Conservation (phyloP, 2,329 filamentous ascomycete genomes). For the Colletotrichum chlorophyti region DNA sequence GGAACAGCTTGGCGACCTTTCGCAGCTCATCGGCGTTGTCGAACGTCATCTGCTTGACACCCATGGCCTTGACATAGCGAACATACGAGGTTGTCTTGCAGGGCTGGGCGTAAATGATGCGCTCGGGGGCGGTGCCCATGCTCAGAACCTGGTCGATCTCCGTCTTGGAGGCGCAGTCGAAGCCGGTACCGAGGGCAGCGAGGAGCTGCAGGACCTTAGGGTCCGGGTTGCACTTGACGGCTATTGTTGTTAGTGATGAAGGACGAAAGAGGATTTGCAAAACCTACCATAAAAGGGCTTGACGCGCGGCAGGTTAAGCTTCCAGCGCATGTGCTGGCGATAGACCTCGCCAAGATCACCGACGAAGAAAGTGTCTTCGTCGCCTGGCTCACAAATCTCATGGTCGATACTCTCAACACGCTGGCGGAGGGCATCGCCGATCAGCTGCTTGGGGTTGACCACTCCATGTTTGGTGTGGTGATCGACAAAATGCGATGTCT, state of each 20-base stretch:
- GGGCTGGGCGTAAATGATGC: conserved; percentile 98
- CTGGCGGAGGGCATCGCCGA: conserved; percentile 85
- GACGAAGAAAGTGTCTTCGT: conserved; percentile 98
- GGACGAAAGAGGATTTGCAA: background rate
- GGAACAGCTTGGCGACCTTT: conserved; percentile 94
- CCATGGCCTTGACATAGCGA: conserved; percentile 82
- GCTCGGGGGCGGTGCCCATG: conserved; percentile 82
- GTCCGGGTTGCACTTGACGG: conserved; percentile 99
- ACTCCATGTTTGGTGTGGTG: conserved; percentile 46
- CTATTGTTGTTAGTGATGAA: conserved; percentile 49
- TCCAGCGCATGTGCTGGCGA: conserved; percentile 98
- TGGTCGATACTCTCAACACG: conserved; percentile 85
- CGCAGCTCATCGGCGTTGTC: conserved; percentile 98
- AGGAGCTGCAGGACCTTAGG: conserved; percentile 87
- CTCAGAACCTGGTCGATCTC: conserved; percentile 93
- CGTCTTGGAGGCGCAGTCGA: conserved; percentile 97
- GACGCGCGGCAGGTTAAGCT: conserved; percentile 88
- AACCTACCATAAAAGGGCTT: conserved; percentile 91
- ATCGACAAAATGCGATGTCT: conserved; percentile 49
- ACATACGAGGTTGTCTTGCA: conserved; percentile 99
- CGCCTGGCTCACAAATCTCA: conserved; percentile 87
- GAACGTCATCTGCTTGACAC: conserved; percentile 98
- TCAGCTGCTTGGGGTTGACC: conserved; percentile 75
- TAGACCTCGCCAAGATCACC: conserved; percentile 98
- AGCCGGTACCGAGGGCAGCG: conserved; percentile 87